Conservation (phyloP, 2,329 filamentous ascomycete species). For the Ambrosiella xylebori region DNA sequence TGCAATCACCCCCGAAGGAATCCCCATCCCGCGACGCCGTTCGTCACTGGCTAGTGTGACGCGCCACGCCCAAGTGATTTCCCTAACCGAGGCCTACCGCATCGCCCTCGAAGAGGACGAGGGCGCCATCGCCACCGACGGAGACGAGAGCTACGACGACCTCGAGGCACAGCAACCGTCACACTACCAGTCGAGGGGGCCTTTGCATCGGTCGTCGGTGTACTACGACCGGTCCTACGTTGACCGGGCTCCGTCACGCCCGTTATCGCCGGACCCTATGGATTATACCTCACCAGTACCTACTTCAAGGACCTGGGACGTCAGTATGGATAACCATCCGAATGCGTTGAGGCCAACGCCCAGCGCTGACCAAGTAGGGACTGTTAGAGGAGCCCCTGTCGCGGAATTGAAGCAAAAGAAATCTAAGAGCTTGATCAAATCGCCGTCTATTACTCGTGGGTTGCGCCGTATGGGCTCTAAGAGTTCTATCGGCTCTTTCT, state of each 20-base stretch:
- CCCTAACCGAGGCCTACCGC: constrained; percentile 10
- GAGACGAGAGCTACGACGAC: constrained; percentile 11
- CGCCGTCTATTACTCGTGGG: constrained; percentile 10
- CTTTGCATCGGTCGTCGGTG: neutral
- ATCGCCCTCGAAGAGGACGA: constrained; percentile 12
- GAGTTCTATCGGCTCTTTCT: constrained; percentile 10
- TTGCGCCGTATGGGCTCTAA: constrained; percentile 11
- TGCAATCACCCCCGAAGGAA: constrained; percentile 10
- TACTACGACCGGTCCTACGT: constrained; percentile 4
- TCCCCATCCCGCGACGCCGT: constrained; percentile 12
- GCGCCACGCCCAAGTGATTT: constrained; percentile 12
- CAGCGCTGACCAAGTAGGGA: constrained; percentile 6
- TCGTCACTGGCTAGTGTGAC: constrained; percentile 14
- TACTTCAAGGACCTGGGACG: neutral
- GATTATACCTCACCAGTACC: constrained; percentile 1
- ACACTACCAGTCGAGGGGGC: neutral
- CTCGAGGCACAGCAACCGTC: neutral
- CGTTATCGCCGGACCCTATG: constrained; percentile 6
- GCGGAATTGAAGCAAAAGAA: constrained; percentile 9
- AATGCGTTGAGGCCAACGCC: neutral
- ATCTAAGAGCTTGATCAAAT: constrained; percentile 6
- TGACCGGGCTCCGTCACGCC: constrained; percentile 4
- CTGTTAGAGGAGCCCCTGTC: neutral
- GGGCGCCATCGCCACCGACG: constrained; percentile 10
- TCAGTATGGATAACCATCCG: neutral